A percentile compares a stretch with the other conserved stretches of the same genome.
Conservation (phyloP, 2,329 filamentous ascomycete genomes). For the Pseudophaeomoniella oleicola region DNA sequence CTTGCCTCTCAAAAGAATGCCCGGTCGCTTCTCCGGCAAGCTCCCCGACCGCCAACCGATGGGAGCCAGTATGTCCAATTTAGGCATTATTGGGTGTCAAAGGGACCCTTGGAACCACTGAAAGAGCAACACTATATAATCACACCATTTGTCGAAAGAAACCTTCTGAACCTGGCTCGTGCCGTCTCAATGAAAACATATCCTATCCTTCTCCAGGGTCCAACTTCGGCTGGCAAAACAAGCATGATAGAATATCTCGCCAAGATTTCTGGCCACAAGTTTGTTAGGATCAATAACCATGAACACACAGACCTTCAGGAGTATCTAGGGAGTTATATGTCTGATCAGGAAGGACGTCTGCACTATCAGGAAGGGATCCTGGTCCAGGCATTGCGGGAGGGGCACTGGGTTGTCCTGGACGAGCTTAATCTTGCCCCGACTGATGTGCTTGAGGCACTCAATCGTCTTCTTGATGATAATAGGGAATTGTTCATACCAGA, state of each 20-base stretch:
- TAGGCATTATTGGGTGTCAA: slow-evolving; percentile 79
- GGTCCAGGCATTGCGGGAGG: slow-evolving; percentile 80
- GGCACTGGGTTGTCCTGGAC: slow-evolving; percentile 96
- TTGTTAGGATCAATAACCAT: slow-evolving; percentile 98
- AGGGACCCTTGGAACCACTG: slow-evolving; percentile 52
- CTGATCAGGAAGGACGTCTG: slow-evolving; percentile 68
- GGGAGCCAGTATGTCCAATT: slow-evolving; percentile 69
- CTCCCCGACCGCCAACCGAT: slow-evolving; percentile 63
- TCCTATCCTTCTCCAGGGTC: slow-evolving; percentile 88
- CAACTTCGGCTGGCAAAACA: slow-evolving; percentile 94
- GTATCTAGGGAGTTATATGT: slow-evolving; percentile 89
- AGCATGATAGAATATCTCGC: slow-evolving; percentile 99
- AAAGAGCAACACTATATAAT: slow-evolving; percentile 87
- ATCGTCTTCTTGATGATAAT: slow-evolving; percentile 91
- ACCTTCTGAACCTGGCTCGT: slow-evolving; percentile 84
- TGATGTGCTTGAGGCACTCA: slow-evolving; percentile 90
- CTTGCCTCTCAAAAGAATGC: slow-evolving; percentile 56
- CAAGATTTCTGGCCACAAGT: slow-evolving; percentile 92
- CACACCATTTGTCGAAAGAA: slow-evolving; percentile 86
- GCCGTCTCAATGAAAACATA: slow-evolving; percentile 86
- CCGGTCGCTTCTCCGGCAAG: slow-evolving; percentile 60
- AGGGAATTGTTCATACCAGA: slow-evolving; percentile 90
- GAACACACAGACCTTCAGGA: slow-evolving; percentile 98
- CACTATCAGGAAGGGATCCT: slow-evolving; percentile 87
- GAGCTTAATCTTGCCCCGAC: slow-evolving; percentile 94